Percentiles rank a stretch among this genome's conserved stretches.
Conservation (phyloP, 2,329 filamentous ascomycete species). For the Didymella pomorum region DNA sequence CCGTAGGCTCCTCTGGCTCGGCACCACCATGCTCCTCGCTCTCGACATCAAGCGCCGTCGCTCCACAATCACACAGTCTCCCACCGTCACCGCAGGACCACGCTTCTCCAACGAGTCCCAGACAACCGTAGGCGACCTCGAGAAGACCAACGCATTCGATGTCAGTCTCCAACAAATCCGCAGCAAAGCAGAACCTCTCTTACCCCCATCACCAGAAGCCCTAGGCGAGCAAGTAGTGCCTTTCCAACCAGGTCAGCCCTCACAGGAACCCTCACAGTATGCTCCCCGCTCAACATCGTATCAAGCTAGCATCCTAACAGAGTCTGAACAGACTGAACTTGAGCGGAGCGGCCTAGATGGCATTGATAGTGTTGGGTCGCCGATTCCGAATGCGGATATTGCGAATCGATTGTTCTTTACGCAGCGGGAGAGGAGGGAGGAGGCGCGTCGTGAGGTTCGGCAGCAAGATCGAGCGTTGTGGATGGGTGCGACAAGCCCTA, state of each 20-base stretch:
- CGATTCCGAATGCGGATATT: not conserved
- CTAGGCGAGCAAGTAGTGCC: slow-evolving; percentile 10
- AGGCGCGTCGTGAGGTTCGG: not conserved
- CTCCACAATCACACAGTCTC: slow-evolving; percentile 8
- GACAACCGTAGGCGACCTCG: slow-evolving; percentile 6
- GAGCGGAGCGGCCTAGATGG: slow-evolving; percentile 3
- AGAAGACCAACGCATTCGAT: slow-evolving; percentile 18
- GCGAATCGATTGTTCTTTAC: not conserved
- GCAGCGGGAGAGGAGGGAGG: not conserved
- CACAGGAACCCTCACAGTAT: slow-evolving; percentile 10
- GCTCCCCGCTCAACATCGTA: not conserved
- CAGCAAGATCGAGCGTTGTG: not conserved
- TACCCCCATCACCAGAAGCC: slow-evolving; percentile 22
- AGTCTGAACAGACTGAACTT: not conserved
- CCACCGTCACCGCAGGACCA: not conserved
- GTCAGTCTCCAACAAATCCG: slow-evolving; percentile 16
- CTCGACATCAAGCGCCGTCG: slow-evolving; percentile 18
- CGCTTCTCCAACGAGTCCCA: slow-evolving; percentile 14
- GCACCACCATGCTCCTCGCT: slow-evolving; percentile 15
- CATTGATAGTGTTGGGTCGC: slow-evolving; percentile 3
- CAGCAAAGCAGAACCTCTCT: slow-evolving; percentile 16
- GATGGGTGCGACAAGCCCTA: not conserved
- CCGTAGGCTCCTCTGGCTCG: slow-evolving; percentile 18
- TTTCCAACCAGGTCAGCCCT: not conserved
- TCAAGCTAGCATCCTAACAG: slow-evolving; percentile 1